Evolutionary conservation across 1,284 basidiomycete species (phyloP).

Genomic region (Neonothopanus nambi): DNA sequence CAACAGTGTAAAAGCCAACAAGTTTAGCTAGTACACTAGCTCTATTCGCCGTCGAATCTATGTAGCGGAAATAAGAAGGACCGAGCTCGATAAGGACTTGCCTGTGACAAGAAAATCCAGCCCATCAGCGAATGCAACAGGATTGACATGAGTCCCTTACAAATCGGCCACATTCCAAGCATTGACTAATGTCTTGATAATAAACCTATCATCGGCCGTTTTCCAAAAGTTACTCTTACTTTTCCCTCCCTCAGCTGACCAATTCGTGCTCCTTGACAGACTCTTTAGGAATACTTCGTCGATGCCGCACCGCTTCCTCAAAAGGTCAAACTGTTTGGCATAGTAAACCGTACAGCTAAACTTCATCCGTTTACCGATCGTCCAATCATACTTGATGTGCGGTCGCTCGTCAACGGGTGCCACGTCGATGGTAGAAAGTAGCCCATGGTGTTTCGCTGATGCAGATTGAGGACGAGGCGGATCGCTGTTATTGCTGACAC

Average conservation of each 20-base stretch:
- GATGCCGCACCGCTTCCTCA: constrained; percentile 66
- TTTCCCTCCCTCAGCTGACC: constrained; percentile 74
- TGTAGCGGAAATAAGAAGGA: constrained; percentile 75
- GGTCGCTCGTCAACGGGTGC: constrained; percentile 62
- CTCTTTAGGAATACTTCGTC: constrained; percentile 63
- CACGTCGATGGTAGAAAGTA: constrained; percentile 42
- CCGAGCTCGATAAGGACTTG: constrained; percentile 76
- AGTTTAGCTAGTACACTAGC: constrained; percentile 75
- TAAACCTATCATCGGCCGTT: constrained; percentile 71
- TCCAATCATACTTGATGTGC: constrained; percentile 80
- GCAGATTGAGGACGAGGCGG: constrained; percentile 31
- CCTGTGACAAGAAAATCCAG: constrained; percentile 35
- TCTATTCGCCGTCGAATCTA: constrained; percentile 65
- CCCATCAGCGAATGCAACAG: neutral
- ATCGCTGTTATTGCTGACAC: constrained; percentile 15
- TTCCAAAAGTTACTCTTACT: constrained; percentile 79
- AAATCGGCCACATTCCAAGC: constrained; percentile 83
- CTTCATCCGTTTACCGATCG: constrained; percentile 66
- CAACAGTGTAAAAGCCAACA: constrained; percentile 76
- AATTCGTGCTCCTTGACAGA: constrained; percentile 60
- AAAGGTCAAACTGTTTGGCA: constrained; percentile 71
- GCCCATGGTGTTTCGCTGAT: constrained; percentile 45
- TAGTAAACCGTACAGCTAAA: constrained; percentile 81
- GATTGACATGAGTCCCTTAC: constrained; percentile 44
- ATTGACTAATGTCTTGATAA: constrained; percentile 81